Conservation (phyloP, 352 stramenopile genomes). For the Globisporangium okanoganense region DNA sequence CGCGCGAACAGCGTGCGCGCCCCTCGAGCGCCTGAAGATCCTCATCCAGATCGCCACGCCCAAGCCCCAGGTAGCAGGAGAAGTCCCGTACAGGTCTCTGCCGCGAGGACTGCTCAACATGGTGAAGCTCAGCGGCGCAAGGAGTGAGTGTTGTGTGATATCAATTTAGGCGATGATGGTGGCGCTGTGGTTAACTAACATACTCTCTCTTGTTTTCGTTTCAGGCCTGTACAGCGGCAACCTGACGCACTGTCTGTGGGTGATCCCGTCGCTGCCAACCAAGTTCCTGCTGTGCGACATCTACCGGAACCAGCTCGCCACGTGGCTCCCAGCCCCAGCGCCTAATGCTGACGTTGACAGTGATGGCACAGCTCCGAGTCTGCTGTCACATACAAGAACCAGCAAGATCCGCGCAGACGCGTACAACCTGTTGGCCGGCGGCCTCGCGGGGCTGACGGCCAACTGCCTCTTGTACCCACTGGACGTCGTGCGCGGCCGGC, state of each 20-base stretch:
- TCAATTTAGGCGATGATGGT: background rate
- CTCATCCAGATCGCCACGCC: constrained; percentile 61
- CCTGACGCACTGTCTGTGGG: constrained; percentile 74
- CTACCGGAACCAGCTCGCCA: constrained; percentile 50
- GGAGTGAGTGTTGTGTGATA: constrained; percentile 25
- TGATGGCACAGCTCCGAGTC: background rate
- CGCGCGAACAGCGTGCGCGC: constrained; percentile 60
- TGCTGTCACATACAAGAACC: background rate
- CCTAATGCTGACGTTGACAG: constrained; percentile 6
- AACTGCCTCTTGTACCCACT: constrained; percentile 75
- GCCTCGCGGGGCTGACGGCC: constrained; percentile 61
- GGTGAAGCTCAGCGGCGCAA: constrained; percentile 49
- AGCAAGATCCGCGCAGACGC: constrained; percentile 33
- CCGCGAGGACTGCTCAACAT: constrained; percentile 61
- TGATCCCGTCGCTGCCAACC: constrained; percentile 74
- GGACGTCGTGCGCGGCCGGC: constrained; percentile 66
- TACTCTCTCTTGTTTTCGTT: no score
- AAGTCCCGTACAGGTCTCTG: constrained; percentile 42
- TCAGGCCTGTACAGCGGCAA: constrained; percentile 77
- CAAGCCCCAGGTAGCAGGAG: constrained; percentile 4
- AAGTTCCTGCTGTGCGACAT: constrained; percentile 77
- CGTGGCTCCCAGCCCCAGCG: constrained; percentile 15
- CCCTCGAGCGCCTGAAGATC: constrained; percentile 81
- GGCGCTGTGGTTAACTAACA: no score
- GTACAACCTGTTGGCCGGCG: constrained; percentile 59